phyloP scores from a whole-genome alignment of 2,329 filamentous ascomycete species.

The Verticillium zaregamsianum region DNA sequence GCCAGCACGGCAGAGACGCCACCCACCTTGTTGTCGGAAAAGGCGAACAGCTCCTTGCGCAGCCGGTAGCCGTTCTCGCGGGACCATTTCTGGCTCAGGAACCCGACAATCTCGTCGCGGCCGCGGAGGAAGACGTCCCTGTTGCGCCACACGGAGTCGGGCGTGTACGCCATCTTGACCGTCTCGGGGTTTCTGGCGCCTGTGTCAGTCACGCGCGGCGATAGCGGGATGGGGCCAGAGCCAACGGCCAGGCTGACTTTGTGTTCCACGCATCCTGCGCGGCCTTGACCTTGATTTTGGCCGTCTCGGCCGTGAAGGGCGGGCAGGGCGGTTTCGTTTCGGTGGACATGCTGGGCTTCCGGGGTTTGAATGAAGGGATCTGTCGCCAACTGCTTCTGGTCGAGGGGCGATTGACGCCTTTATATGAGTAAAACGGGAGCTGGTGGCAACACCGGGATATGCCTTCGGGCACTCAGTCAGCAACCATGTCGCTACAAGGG shows the following conservation, averaged over 20 bases:
- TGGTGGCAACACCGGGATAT: not conserved
- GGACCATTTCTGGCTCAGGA: slow-evolving; percentile 70
- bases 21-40: slow-evolving; percentile 58
- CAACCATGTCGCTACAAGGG: no score
- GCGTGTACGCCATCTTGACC: slow-evolving; percentile 70
- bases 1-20: not conserved
- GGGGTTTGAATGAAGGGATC: not conserved
- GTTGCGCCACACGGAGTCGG: slow-evolving; percentile 78
- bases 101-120: slow-evolving; percentile 61
- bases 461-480: not conserved
- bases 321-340: slow-evolving; percentile 46
- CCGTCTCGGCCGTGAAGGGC: slow-evolving; percentile 70
- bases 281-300: slow-evolving; percentile 73
- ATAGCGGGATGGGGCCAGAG: not conserved
- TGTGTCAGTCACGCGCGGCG: not conserved
- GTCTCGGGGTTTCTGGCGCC: slow-evolving; percentile 53
- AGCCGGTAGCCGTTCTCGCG: slow-evolving; percentile 68
- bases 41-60: slow-evolving; percentile 81
- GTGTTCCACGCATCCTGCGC: slow-evolving; percentile 77
- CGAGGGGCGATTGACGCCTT: no score
- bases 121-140: slow-evolving; percentile 66
- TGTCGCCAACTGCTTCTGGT: not conserved
- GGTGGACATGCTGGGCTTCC: not conserved
- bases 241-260: slow-evolving; percentile 51
- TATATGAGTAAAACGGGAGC: not conserved